Evolutionary conservation across 768 basidiomycete genomes (phyloP).

Genomic region (Rickenella mellea): DNA sequence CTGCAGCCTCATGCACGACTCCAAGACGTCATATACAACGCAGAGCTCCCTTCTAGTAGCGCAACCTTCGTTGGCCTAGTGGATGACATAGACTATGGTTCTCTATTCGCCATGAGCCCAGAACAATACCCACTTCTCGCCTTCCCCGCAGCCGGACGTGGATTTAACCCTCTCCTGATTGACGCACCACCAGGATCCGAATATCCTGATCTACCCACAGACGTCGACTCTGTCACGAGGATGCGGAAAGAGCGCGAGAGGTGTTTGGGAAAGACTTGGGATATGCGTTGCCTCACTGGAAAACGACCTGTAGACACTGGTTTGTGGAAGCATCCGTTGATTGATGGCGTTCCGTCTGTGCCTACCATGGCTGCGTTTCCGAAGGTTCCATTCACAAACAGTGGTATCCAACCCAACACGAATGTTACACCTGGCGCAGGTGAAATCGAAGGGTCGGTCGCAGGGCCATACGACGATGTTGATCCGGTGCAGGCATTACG

Average conservation of each 20-base stretch:
- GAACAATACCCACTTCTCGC: constrained; percentile 74
- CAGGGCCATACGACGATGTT: background rate
- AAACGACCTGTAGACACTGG: constrained; percentile 43
- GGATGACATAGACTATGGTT: constrained; percentile 55
- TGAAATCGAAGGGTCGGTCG: background rate
- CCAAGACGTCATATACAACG: constrained; percentile 55
- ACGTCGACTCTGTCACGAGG: constrained; percentile 34
- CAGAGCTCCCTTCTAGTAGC: constrained; percentile 24
- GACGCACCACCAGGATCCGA: constrained; percentile 2
- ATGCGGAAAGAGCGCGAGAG: constrained; percentile 26
- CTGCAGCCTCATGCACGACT: constrained; percentile 79
- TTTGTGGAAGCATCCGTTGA: constrained; percentile 34
- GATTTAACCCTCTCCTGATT: too few species aligned
- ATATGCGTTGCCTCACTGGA: constrained; percentile 56
- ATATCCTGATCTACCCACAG: constrained; percentile 24
- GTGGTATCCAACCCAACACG: background rate
- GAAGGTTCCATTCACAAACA: background rate
- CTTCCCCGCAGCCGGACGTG: constrained; percentile 25
- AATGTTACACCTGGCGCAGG: constrained; percentile 18
- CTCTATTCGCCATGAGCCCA: constrained; percentile 82
- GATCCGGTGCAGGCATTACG: background rate
- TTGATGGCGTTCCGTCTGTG: constrained; percentile 45
- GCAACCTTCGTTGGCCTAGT: constrained; percentile 79
- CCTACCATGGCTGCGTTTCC: constrained; percentile 7
- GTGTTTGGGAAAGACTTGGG: constrained; percentile 28